phyloP scores from a whole-genome alignment of 768 basidiomycete genomes.

The Boletus rex-veris region DNA sequence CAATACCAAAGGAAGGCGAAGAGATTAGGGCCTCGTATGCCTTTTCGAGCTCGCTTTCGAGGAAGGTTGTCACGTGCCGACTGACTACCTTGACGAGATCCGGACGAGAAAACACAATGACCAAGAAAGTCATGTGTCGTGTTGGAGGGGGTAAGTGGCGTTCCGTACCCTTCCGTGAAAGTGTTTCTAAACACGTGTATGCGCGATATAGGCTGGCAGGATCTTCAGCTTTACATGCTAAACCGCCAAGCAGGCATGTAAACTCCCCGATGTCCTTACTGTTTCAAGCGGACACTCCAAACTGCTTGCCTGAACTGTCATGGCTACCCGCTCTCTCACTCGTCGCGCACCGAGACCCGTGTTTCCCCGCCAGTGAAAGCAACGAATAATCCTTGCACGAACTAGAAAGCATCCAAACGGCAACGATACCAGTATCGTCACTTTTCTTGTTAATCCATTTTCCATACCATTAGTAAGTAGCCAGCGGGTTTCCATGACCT shows the following conservation, averaged over 20 bases:
- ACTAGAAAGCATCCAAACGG: conserved; percentile 28
- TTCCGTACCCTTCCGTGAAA: not conserved
- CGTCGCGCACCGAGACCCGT: not conserved
- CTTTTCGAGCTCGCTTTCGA: conserved; percentile 67
- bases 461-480: not conserved
- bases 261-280: not conserved
- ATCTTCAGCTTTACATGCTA: conserved; percentile 70
- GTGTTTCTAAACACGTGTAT: conserved; percentile 1
- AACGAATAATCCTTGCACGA: conserved; percentile 21
- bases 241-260: conserved; percentile 72
- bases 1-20: conserved; percentile 64
- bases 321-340: not conserved
- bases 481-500: conserved; percentile 3
- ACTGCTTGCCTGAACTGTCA: not conserved
- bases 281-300: not conserved
- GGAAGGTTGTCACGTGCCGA: conserved; percentile 75
- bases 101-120: conserved; percentile 41
- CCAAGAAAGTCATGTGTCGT: conserved; percentile 89
- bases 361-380: conserved; percentile 12
- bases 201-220: conserved; percentile 63
- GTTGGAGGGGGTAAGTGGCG: conserved; percentile 74
- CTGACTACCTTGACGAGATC: conserved; percentile 74
- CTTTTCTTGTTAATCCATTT: conserved; percentile 2
- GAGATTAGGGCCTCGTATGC: conserved; percentile 84
- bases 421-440: conserved; percentile 27